These are phyloP conservation scores for Neurospora sp. DNA, from an alignment of 495 filamentous ascomycete genomes.

Conservation along the genomic window DNA sequence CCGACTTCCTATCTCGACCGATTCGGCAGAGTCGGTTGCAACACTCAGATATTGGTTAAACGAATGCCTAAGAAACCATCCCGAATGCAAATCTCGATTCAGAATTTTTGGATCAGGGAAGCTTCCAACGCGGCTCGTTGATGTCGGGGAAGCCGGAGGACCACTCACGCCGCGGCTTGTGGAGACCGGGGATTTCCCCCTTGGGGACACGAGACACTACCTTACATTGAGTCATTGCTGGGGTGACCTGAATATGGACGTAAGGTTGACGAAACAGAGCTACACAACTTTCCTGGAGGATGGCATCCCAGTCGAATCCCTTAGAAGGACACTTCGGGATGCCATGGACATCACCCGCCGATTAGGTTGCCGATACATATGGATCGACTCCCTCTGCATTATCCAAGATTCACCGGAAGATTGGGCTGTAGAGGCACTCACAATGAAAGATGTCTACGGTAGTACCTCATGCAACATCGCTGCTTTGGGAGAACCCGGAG, in stretches of 20 bases:
- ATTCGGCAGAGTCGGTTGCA: not conserved
- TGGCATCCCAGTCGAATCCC: not conserved
- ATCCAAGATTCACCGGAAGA: constrained; percentile 13
- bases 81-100: not conserved
- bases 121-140: not conserved
- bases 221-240: not conserved
- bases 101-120: not conserved
- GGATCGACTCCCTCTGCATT: constrained; percentile 26
- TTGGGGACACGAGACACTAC: not conserved
- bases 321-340: constrained; percentile 2
- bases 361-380: constrained; percentile 19
- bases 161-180: not conserved
- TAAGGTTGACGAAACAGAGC: not conserved
- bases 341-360: constrained; percentile 10
- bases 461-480: not conserved
- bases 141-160: not conserved
- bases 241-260: not conserved
- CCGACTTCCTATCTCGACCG: not conserved
- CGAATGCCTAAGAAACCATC: not conserved
- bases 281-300: not conserved
- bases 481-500: not conserved
- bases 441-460: not conserved
- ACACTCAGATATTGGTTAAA: not conserved
- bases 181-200: not conserved
- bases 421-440: not conserved